These are phyloP conservation scores for Chalciporus sp. DNA, from an alignment of 1,284 basidiomycete species.

Conservation along the genomic window DNA sequence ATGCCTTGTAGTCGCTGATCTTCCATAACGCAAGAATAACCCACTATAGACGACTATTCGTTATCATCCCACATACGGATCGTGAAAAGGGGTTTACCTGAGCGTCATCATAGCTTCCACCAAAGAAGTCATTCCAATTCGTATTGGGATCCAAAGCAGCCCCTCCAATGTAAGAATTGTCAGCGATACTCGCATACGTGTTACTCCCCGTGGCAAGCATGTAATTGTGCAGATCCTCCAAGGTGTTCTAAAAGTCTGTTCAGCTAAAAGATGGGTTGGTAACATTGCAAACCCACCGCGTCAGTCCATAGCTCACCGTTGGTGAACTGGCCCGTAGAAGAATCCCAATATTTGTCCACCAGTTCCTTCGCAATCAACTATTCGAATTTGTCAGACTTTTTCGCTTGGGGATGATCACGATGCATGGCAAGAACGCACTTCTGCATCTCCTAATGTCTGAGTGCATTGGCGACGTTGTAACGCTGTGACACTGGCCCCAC, in stretches of 20 bases:
- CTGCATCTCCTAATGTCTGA: conserved; percentile 10
- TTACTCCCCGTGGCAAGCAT: conserved; percentile 47
- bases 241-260: conserved; percentile 43
- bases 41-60: conserved; percentile 41
- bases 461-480: conserved; percentile 8
- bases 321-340: conserved; percentile 41
- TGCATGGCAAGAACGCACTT: conserved; percentile 12
- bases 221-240: conserved; percentile 57
- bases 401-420: too few relatives aligned
- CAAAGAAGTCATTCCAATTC: conserved; percentile 45
- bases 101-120: conserved; percentile 53
- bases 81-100: conserved; percentile 35
- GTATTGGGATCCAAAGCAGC: conserved; percentile 41
- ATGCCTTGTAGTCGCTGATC: conserved; percentile 51
- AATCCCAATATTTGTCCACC: conserved; percentile 45
- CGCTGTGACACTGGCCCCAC: neutral
- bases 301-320: conserved; percentile 54
- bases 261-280: neutral
- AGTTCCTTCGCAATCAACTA: conserved; percentile 46
- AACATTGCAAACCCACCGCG: conserved; percentile 38
- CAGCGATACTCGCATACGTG: conserved; percentile 42
- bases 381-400: neutral
- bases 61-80: neutral
- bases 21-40: conserved; percentile 54
- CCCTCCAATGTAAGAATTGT: conserved; percentile 45